Evolutionary conservation across 495 filamentous ascomycete genomes (phyloP), one percentile per base, ranked within the genome.

Genomic region (Tuber magnatum): DNA sequence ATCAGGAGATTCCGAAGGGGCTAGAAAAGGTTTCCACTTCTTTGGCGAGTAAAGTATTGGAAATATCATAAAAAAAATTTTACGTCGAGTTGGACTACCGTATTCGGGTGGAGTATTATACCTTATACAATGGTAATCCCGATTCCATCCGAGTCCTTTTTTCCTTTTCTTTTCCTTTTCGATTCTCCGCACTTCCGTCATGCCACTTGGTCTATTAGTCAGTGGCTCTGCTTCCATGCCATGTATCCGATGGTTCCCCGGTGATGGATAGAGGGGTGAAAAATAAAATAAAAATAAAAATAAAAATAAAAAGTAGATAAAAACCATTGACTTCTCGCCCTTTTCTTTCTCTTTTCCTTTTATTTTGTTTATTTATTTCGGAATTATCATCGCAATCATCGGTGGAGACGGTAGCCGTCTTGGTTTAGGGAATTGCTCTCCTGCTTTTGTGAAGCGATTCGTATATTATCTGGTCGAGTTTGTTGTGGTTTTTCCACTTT

Each of bases 191-290:
- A n/a, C n/a, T 32, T 61, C n/a, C 12, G 56, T 65, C 56, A 65
- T 35, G 28, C 56, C 56, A 65, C 28, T n/a, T n/a, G n/a, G n/a
- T n/a, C n/a, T 35, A 65, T 65, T 65, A 65, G 56, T 65, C 56
- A 65, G 56, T 35, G 56, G 12, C 28, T 16, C 28, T 61, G 10
- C 12, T 61, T 16, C 56, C 56, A 35, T 32, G 3, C 56, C 56
- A 35, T 32, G 3, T 28, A 65, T 65, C 56, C 56, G 56, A 65
- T 65, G 5, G 56, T 35, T 65, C 56, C 56, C 56, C 56, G 56
- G 28, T 0, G 14, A 6, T 51, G 7, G 44, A n/a, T 40, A 40
- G 39, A 40, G 39, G n/a, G n/a, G n/a, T n/a, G n/a, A 3, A 40
- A 40, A 2, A 3, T 40, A 40, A 40, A 7, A 40, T 40, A 7